These are phyloP conservation scores for Phytophthora sojae DNA, from an alignment of 352 stramenopile genomes.

Conservation along the genomic window DNA sequence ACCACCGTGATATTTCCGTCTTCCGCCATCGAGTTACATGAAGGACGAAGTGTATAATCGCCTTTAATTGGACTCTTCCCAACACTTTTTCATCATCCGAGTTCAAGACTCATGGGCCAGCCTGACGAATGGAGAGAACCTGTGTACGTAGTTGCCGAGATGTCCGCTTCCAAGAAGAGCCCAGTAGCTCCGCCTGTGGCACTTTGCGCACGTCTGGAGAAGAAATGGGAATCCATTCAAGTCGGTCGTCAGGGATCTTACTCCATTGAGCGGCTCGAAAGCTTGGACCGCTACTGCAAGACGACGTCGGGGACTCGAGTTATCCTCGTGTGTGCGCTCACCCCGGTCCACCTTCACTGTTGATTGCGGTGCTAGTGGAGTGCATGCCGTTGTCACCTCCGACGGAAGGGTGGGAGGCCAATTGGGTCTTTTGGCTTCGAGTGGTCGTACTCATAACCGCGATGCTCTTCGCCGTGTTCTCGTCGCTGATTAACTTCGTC, in stretches of 20 bases:
- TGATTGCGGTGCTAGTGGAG: slow-evolving; percentile 14
- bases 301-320: slow-evolving; percentile 10
- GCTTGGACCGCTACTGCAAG: slow-evolving; percentile 11
- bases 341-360: slow-evolving; percentile 11
- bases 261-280: slow-evolving; percentile 19
- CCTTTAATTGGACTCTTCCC: too few species aligned
- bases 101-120: too few species aligned
- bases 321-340: slow-evolving; percentile 6
- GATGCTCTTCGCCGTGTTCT: slow-evolving; percentile 6
- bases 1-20: too few species aligned
- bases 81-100: too few species aligned
- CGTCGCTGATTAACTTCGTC: slow-evolving; percentile 1
- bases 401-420: slow-evolving; percentile 15
- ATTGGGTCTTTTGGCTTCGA: slow-evolving; percentile 21
- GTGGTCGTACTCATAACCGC: not conserved
- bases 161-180: too few species aligned
- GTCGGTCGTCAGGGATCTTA: slow-evolving; percentile 23
- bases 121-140: too few species aligned
- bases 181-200: not conserved
- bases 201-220: not conserved
- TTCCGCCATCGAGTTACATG: too few species aligned
- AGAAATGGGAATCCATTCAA: slow-evolving; percentile 21
- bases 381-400: slow-evolving; percentile 8
- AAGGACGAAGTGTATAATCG: too few species aligned
- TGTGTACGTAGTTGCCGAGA: too few species aligned